Conservation (phyloP, 257 asterid species). For the Eustoma russellianum region DNA sequence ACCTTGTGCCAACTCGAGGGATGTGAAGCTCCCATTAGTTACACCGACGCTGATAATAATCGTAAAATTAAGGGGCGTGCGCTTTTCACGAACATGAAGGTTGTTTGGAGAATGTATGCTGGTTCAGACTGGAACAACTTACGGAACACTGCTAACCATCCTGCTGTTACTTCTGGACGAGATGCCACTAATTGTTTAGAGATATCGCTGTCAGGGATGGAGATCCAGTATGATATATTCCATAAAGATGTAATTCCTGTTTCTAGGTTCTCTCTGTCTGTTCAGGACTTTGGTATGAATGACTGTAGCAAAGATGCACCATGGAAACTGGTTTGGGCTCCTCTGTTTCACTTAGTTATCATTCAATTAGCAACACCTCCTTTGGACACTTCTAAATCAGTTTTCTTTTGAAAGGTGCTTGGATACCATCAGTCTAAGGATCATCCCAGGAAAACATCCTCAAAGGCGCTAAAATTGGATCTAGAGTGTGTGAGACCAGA, state of each 20-base stretch:
- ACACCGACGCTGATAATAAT: constrained; percentile 29
- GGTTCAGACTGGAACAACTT: constrained; percentile 80
- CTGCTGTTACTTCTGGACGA: constrained; percentile 37
- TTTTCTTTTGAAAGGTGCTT: constrained; percentile 44
- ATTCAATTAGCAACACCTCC: background rate
- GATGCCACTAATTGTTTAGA: constrained; percentile 53
- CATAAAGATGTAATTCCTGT: constrained; percentile 66
- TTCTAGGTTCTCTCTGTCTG: constrained; percentile 51
- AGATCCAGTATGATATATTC: constrained; percentile 48
- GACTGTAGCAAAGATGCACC: constrained; percentile 80
- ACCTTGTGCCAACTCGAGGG: constrained; percentile 21
- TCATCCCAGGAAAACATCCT: constrained; percentile 62
- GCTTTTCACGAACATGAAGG: constrained; percentile 60
- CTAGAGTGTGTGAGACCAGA: constrained; percentile 86
- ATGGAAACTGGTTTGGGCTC: constrained; percentile 73
- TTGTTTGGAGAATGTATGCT: constrained; percentile 75
- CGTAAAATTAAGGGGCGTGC: constrained; percentile 57
- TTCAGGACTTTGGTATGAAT: constrained; percentile 51
- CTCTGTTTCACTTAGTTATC: background rate
- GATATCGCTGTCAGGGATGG: constrained; percentile 61
- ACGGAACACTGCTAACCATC: constrained; percentile 32
- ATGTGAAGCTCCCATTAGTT: constrained; percentile 37
- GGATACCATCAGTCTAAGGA: constrained; percentile 68
- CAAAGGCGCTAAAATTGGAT: constrained; percentile 72
- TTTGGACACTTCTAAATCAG: constrained; percentile 1